These are phyloP conservation scores for Echria macrotheca DNA, from an alignment of 495 filamentous ascomycete genomes.

Conservation along the genomic window DNA sequence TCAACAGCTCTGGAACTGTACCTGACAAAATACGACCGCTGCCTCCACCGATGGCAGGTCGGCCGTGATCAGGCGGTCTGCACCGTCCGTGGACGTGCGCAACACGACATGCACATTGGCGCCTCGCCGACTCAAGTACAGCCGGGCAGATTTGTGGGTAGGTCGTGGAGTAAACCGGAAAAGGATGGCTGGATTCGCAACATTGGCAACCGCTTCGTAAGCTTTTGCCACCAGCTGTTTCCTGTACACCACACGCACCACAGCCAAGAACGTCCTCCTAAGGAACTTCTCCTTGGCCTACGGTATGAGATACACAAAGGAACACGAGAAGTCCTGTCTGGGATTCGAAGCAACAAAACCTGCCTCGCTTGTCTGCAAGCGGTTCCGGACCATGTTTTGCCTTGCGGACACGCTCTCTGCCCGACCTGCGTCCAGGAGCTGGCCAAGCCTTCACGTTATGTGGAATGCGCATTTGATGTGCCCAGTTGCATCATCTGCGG, in stretches of 20 bases:
- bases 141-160: neutral
- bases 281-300: neutral
- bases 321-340: neutral
- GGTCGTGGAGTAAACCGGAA: neutral
- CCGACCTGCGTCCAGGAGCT: slow-evolving; percentile 36
- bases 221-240: neutral
- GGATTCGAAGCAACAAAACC: slow-evolving; percentile 28
- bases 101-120: neutral
- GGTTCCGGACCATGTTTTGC: slow-evolving; percentile 47
- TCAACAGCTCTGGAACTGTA: neutral
- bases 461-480: neutral
- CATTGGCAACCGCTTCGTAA: neutral
- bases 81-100: neutral
- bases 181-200: neutral
- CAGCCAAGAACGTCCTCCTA: neutral
- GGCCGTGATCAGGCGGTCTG: neutral
- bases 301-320: neutral
- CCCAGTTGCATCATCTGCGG: neutral
- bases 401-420: slow-evolving; percentile 56
- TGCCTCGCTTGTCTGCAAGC: slow-evolving; percentile 55
- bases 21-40: neutral
- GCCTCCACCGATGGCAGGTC: neutral
- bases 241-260: no score
- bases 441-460: neutral
- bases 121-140: neutral